These are phyloP conservation scores for Saccharomyces hybrid DNA, from an alignment of 1,139 yeast genomes.

Conservation along the genomic window DNA sequence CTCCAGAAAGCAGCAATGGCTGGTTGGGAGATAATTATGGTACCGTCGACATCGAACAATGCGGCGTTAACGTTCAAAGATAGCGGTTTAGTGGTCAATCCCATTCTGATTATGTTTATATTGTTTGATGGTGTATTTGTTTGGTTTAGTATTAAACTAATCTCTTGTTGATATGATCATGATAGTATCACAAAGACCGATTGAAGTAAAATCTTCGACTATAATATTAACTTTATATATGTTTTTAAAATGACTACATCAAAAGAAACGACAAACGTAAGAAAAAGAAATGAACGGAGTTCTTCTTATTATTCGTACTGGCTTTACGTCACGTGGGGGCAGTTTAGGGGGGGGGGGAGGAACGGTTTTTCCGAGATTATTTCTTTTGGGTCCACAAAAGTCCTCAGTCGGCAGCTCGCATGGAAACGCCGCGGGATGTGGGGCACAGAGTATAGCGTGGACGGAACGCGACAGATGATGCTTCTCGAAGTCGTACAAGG, in stretches of 20 bases:
- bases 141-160: no score
- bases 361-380: background rate
- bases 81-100: no score
- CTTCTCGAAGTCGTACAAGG: background rate
- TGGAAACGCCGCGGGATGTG: background rate
- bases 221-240: background rate
- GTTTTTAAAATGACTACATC: background rate
- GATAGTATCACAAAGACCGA: no score
- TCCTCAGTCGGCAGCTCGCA: background rate
- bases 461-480: background rate
- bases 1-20: no score
- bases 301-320: background rate
- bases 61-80: no score
- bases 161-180: no score
- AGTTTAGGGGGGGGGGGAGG: background rate
- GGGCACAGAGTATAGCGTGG: background rate
- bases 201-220: background rate
- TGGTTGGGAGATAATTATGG: no score
- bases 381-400: background rate
- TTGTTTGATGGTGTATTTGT: no score
- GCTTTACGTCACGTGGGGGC: background rate
- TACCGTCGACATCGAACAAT: no score
- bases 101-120: no score
- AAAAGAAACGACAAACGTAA: background rate
- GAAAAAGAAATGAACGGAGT: background rate